phyloP scores from a whole-genome alignment of 768 basidiomycete genomes.

The Tephrocybe rancida region DNA sequence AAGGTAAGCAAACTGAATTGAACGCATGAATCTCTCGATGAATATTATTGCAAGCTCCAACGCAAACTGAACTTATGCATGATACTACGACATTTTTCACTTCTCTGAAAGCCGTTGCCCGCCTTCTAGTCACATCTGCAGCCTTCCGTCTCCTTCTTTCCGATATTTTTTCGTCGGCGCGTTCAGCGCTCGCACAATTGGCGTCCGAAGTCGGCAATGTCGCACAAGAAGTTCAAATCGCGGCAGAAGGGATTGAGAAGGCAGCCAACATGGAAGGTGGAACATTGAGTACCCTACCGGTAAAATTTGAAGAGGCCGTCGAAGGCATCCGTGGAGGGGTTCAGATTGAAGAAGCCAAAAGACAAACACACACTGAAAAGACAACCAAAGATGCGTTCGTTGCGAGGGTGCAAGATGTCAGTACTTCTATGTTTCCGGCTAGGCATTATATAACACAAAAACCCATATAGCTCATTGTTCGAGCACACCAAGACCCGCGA shows the following conservation, averaged over 20 bases:
- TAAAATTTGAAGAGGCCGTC: conserved; percentile 1
- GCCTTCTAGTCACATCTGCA: conserved; percentile 32
- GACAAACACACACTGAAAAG: background rate
- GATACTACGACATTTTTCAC: conserved; percentile 29
- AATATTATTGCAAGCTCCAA: conserved; percentile 19
- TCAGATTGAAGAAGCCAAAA: background rate
- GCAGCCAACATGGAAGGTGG: conserved; percentile 5
- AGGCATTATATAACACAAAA: background rate
- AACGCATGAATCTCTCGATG: background rate
- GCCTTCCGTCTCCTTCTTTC: conserved; percentile 35
- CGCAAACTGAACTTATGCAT: conserved; percentile 24
- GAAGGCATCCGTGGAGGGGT: background rate
- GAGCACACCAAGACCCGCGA: conserved; percentile 31
- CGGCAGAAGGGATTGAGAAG: conserved; percentile 33
- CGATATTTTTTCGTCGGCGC: conserved; percentile 32
- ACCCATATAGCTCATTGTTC: conserved; percentile 25
- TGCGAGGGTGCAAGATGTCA: conserved; percentile 31
- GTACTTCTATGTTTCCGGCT: background rate
- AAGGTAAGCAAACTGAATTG: conserved; percentile 1
- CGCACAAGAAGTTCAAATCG: conserved; percentile 31
- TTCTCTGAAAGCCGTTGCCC: conserved; percentile 29
- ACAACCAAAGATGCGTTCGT: conserved; percentile 19
- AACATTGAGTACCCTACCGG: background rate
- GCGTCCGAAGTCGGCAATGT: conserved; percentile 32
- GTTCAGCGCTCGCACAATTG: conserved; percentile 31